phyloP scores from a whole-genome alignment of 2,329 filamentous ascomycete genomes.

The Chrysosporium keratinophilum region DNA sequence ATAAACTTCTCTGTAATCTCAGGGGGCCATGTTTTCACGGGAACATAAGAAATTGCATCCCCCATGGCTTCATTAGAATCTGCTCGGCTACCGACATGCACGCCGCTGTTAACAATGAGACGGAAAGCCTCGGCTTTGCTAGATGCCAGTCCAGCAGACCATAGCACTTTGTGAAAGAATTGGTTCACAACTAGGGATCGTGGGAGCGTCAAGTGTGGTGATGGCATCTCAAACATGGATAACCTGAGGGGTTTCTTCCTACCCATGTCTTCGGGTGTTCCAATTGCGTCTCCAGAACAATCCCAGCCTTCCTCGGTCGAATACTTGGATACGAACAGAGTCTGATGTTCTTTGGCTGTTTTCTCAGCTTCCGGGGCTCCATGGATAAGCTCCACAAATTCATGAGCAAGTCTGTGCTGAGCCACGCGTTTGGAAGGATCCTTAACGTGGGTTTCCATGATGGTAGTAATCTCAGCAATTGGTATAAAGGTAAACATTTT shows the following conservation, averaged over 20 bases:
- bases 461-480: slow-evolving; percentile 50
- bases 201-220: slow-evolving; percentile 25
- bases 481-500: slow-evolving; percentile 88
- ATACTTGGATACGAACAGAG: slow-evolving; percentile 33
- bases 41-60: slow-evolving; percentile 41
- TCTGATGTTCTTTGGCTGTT: slow-evolving; percentile 49
- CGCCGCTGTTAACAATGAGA: slow-evolving; percentile 41
- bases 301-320: slow-evolving; percentile 19
- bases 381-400: slow-evolving; percentile 73
- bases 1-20: slow-evolving; percentile 41
- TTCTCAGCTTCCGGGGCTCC: slow-evolving; percentile 53
- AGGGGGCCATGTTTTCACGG: slow-evolving; percentile 36
- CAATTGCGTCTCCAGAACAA: neutral
- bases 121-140: slow-evolving; percentile 45
- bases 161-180: slow-evolving; percentile 41
- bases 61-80: slow-evolving; percentile 34
- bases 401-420: slow-evolving; percentile 71
- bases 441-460: slow-evolving; percentile 57
- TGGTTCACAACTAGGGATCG: slow-evolving; percentile 40
- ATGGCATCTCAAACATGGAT: slow-evolving; percentile 7
- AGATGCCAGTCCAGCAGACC: slow-evolving; percentile 42
- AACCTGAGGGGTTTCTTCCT: neutral
- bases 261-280: neutral
- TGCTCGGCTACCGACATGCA: slow-evolving; percentile 39
- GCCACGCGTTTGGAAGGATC: slow-evolving; percentile 64